Base-by-base conservation (phyloP, 768 basidiomycete genomes). In the Thelephora aurantiotincta region DNA sequence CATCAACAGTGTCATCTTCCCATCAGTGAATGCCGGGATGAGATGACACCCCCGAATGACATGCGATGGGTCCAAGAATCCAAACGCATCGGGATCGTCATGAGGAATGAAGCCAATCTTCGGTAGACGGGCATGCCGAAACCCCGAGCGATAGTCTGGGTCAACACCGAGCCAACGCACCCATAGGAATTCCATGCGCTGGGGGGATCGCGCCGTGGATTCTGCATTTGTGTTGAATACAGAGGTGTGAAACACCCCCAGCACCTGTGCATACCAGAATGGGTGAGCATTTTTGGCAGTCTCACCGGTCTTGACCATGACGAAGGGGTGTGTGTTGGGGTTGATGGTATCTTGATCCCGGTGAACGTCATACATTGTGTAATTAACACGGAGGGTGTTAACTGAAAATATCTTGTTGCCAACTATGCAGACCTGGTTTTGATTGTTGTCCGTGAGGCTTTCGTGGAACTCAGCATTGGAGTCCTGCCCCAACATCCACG, bases 331-430 rank as follows among this genome's bases (percentile, higher is more conserved):
- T 0, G 57, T 66, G 0, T 52, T 41, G 9, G 65, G 62, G 41
- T 72, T 71, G 46, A 74, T 54, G 0, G 59, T 50, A 49, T 75
- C 71, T 48, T 72, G 68, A 2, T 52, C 56, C 0, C 65, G 57
- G 13, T 64, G 61, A 13, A 68, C 34, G 52, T 73, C 66, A 52
- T 72, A 73, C 0, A 65, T 68, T 0, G 69, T 70, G 51, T 67
- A 69, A 51, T 68, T 65, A 44, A 70, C 43, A 0, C 59, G 59
- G 3, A 68, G 19, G 3, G 55, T 53, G 37, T 59, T 57, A 54
- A 67, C 64, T 5, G 4, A 18, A 43, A 57, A 69, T 22, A 66
- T 55, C 43, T 20, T 52, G 55, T 60, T 59, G 43, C 51, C 43
- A 3, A 41, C 49, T 35, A 60, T 51, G 2, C 30, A 22, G 6